These are phyloP conservation scores for Tinospora cordifolia DNA, from an alignment of 164 flowering plant species.

Conservation along the genomic window DNA sequence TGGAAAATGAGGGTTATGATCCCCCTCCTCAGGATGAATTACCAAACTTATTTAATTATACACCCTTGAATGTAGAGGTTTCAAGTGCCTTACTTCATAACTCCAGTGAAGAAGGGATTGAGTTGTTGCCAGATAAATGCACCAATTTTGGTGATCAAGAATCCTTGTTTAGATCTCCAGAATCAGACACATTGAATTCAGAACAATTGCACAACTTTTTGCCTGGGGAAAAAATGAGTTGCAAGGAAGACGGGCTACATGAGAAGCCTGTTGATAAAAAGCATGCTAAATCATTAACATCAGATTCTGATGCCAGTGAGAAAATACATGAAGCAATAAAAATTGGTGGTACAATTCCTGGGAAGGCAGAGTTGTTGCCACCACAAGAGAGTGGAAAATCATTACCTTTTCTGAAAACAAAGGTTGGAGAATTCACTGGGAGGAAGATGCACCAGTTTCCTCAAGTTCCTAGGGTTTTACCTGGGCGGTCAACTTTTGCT, in stretches of 20 bases:
- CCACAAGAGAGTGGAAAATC: slow-evolving; percentile 18
- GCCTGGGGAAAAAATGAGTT: slow-evolving; percentile 13
- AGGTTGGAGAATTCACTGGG: slow-evolving; percentile 18
- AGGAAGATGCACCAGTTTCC: slow-evolving; percentile 23
- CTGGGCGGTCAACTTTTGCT: slow-evolving; percentile 23
- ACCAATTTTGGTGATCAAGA: slow-evolving; percentile 24
- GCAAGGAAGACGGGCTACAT: slow-evolving; percentile 13
- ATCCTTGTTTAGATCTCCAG: slow-evolving; percentile 15
- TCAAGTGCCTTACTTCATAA: slow-evolving; percentile 14
- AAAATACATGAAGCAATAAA: slow-evolving; percentile 14
- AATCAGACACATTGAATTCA: neutral
- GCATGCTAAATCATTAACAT: neutral
- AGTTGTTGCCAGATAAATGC: slow-evolving; percentile 17
- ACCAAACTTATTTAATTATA: slow-evolving; percentile 12
- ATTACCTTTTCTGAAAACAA: slow-evolving; percentile 13
- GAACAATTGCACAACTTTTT: slow-evolving; percentile 13
- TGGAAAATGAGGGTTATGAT: slow-evolving; percentile 19
- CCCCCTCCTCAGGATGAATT: slow-evolving; percentile 19
- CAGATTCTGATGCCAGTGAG: slow-evolving; percentile 1
- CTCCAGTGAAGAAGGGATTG: slow-evolving; percentile 21
- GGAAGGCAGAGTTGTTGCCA: slow-evolving; percentile 14
- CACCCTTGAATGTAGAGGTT: slow-evolving; percentile 13
- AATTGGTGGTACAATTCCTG: slow-evolving; percentile 8
- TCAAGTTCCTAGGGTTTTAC: slow-evolving; percentile 27
- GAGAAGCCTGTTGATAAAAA: slow-evolving; percentile 16